Percentiles rank a stretch among this genome's conserved stretches.
phyloP scores from a whole-genome alignment of 1,284 basidiomycete species.

The Gomphus bonarii region DNA sequence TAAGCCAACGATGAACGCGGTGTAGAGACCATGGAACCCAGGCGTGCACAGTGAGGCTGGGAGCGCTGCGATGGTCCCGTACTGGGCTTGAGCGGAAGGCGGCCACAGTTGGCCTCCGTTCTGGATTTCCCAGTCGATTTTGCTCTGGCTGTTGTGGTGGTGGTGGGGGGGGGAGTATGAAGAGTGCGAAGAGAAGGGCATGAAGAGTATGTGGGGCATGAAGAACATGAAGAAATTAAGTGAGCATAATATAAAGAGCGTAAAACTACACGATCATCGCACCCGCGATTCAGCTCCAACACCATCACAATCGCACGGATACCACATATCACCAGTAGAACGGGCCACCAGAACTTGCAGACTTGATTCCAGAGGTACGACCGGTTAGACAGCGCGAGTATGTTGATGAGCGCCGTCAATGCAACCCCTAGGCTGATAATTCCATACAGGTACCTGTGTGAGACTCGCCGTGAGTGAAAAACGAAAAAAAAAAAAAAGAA shows the following conservation, averaged over 20 bases:
- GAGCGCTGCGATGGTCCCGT: conserved; percentile 27
- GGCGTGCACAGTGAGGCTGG: conserved; percentile 52
- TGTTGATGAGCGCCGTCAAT: conserved; percentile 43
- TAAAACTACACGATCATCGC: conserved; percentile 18
- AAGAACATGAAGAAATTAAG: conserved; percentile 9
- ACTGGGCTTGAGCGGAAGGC: conserved; percentile 33
- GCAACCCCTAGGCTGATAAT: conserved; percentile 56
- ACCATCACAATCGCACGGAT: conserved; percentile 68
- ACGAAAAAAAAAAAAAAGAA: too few relatives aligned
- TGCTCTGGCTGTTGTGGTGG: conserved; percentile 58
- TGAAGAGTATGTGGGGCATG: conserved; percentile 9
- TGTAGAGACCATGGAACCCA: conserved; percentile 56
- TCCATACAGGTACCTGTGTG: conserved; percentile 62
- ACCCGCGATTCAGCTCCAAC: conserved; percentile 60
- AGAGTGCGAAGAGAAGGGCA: conserved; percentile 5
- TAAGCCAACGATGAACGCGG: conserved; percentile 57
- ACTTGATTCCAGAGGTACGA: conserved; percentile 66
- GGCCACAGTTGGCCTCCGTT: conserved; percentile 64
- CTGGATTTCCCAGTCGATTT: conserved; percentile 68
- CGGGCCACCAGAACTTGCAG: conserved; percentile 63
- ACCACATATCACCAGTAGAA: conserved; percentile 55
- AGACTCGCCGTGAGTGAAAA: conserved; percentile 5
- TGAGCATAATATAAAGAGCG: neutral
- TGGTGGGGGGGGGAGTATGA: conserved; percentile 9
- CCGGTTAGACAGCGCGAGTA: conserved; percentile 58